Evolutionary conservation across 139 green algal species (phyloP).

Genomic region (Coelastrella sp.): DNA sequence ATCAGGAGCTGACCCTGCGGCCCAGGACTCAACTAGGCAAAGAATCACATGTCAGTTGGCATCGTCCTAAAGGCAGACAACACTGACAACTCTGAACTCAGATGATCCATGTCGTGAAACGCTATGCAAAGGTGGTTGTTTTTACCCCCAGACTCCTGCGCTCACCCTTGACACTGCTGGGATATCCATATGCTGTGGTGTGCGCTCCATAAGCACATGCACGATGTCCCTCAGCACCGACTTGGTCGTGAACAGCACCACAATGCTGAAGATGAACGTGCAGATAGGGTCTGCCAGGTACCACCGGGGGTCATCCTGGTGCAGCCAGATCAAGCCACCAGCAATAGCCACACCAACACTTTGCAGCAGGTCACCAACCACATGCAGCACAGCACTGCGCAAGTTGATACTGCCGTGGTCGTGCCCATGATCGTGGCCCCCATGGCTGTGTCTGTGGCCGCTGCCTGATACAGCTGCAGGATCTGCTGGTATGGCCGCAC

Average conservation of each 20-base stretch:
- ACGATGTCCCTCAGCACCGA: slow-evolving; percentile 88
- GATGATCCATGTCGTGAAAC: too few species aligned
- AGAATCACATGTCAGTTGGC: too few species aligned
- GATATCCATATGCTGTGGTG: slow-evolving; percentile 76
- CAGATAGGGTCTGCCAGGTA: slow-evolving; percentile 90
- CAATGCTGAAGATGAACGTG: slow-evolving; percentile 92
- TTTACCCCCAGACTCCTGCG: background rate
- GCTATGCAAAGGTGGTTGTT: background rate
- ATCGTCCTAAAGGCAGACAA: too few species aligned
- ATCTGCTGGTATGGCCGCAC: background rate
- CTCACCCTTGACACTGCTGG: slow-evolving; percentile 48
- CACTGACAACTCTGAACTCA: background rate
- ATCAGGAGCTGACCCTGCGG: too few species aligned
- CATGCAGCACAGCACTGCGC: slow-evolving; percentile 88
- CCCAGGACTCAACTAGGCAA: too few species aligned
- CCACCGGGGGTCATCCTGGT: slow-evolving; percentile 80
- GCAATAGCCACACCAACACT: slow-evolving; percentile 88
- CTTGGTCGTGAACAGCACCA: slow-evolving; percentile 91
- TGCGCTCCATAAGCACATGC: slow-evolving; percentile 95
- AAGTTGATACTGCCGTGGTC: slow-evolving; percentile 76
- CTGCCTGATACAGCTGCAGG: background rate
- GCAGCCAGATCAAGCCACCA: slow-evolving; percentile 91
- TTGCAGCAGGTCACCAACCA: slow-evolving; percentile 95
- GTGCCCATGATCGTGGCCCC: slow-evolving; percentile 31
- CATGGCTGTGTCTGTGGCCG: background rate